Evolutionary conservation across 169 alveolate genomes (phyloP), one percentile per base, ranked within the genome.

Genomic region (Plasmodium gonderi): DNA sequence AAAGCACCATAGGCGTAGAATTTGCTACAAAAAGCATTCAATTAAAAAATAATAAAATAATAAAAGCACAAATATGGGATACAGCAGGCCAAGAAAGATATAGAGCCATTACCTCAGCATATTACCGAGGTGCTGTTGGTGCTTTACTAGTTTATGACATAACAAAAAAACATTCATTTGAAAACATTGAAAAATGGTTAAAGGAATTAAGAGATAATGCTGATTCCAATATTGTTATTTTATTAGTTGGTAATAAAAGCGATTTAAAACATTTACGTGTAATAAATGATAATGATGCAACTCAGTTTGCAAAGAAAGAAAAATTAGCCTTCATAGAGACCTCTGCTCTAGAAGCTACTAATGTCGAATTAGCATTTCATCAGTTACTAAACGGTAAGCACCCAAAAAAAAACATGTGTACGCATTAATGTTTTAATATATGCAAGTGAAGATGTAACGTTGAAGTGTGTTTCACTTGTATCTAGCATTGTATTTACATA

Each of bases 61-160:
- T 98, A 47, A 98, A 98, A 95, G 99, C 99, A 23, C 99, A 98
- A 90, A 98, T 99, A 14, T 99, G 99, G 99, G 99, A 99, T 91
- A 99, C 99, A n/a, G 99, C 99, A 14, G 99, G 99, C 9, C 99
- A 99, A 94, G 99, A 99, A 93, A 96, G 99, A 79, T 99, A 98
- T 95, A 95, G 99, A 79, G 99, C 99, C 67, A 99, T 99, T 42
- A 99, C 99, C 26, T 97, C 99, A 9, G 99, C 99, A 38, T 99
- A 99, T 96, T 99, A 99, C 96, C 95, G 99, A 82, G 99, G 99
- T 40, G 99, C 99, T 6, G 99, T 98, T 23, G 99, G 99, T 17
- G 99, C 99, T 8, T 95, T 99, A 80, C 95, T 99, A 40, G 99
- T 98, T 54, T 99, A 99, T 95, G 99, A 99, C 95, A 98, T 99